These are phyloP conservation scores for Saccharum officinarum DNA, from an alignment of 176 grass and related monocot genomes.

Conservation along the genomic window DNA sequence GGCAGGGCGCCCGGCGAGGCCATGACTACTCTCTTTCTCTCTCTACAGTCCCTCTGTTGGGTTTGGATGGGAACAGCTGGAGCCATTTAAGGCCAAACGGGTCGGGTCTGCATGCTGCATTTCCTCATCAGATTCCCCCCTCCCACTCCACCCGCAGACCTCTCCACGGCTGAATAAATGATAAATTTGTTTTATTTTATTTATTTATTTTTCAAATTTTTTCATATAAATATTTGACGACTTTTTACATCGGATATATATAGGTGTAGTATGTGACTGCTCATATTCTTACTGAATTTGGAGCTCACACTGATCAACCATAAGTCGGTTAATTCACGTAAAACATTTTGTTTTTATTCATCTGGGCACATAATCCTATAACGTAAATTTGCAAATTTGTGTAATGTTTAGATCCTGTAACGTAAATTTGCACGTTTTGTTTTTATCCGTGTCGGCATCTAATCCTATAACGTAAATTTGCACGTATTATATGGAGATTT, in stretches of 20 bases:
- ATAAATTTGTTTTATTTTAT: neutral
- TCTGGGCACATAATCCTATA: neutral
- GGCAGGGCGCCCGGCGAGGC: constrained; percentile 32
- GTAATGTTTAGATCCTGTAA: neutral
- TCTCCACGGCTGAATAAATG: neutral
- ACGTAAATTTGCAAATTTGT: neutral
- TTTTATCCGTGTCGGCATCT: neutral
- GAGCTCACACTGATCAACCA: neutral
- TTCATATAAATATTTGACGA: no score
- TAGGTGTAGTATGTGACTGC: neutral
- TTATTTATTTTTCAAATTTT: neutral
- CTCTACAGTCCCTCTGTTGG: constrained; percentile 52
- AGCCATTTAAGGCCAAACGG: constrained; percentile 71
- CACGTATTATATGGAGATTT: neutral
- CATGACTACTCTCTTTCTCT: constrained; percentile 49
- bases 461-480: neutral
- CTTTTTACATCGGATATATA: neutral
- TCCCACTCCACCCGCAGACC: neutral
- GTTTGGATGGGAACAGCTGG: constrained; percentile 73
- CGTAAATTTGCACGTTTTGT: neutral
- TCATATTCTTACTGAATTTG: neutral
- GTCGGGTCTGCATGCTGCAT: constrained; percentile 50
- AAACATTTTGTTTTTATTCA: neutral
- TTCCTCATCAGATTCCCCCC: neutral
- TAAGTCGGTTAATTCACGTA: neutral